A percentile compares a stretch with the other conserved stretches of the same genome.
Conservation (phyloP, 2,329 filamentous ascomycete genomes). For the Cytospora schulzeri region DNA sequence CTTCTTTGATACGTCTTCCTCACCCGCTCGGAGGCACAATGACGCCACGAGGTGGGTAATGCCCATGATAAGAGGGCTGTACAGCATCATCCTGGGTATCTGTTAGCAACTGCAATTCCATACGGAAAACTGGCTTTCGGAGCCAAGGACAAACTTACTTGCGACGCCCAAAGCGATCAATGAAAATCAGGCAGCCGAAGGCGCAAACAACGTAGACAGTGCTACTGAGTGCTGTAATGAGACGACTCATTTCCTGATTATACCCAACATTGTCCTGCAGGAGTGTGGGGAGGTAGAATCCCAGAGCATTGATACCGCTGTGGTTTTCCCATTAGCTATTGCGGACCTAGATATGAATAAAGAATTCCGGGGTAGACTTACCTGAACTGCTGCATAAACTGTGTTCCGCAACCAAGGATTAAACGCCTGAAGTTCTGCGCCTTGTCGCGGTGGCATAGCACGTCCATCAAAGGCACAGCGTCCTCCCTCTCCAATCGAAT, state of each 20-base stretch:
- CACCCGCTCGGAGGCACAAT: conserved; percentile 27
- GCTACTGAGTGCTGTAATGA: conserved; percentile 56
- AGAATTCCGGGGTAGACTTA: conserved; percentile 16
- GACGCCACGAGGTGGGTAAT: conserved; percentile 43
- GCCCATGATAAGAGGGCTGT: conserved; percentile 40
- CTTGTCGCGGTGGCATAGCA: conserved; percentile 41
- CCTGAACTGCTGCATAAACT: conserved; percentile 50
- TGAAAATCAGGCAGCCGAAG: conserved; percentile 41
- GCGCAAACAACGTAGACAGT: conserved; percentile 43
- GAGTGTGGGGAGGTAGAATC: conserved; percentile 55
- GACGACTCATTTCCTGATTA: conserved; percentile 44
- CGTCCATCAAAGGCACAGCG: conserved; percentile 38
- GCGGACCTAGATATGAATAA: too few species aligned
- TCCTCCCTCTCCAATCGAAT: conserved; percentile 41
- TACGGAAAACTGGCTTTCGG: neutral
- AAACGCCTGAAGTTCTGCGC: conserved; percentile 42
- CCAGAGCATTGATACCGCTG: conserved; percentile 30
- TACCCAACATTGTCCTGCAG: conserved; percentile 59
- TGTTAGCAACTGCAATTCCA: neutral
- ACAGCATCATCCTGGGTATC: conserved; percentile 42
- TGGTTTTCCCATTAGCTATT: neutral
- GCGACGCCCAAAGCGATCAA: conserved; percentile 44
- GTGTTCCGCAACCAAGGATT: conserved; percentile 45
- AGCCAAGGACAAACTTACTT: conserved; percentile 35
- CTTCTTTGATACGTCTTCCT: conserved; percentile 35